Conservation (phyloP, 192 early-diverging fungal genomes). For the Coemansia sp. region DNA sequence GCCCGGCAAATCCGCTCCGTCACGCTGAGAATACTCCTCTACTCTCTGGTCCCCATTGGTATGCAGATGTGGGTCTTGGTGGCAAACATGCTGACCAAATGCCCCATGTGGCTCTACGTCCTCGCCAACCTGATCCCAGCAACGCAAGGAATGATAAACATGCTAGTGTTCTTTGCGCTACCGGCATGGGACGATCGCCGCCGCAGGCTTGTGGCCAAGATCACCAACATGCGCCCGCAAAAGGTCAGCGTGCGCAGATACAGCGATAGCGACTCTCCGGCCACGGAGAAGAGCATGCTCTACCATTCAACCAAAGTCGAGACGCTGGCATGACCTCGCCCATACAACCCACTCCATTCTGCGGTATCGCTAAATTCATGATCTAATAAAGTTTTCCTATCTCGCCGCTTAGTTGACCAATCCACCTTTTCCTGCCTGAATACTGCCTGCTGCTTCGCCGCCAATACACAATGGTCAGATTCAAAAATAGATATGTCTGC, state of each 20-base stretch:
- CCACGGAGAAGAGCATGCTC: too few species aligned
- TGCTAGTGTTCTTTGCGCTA: slow-evolving; percentile 16
- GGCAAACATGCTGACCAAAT: slow-evolving; percentile 20
- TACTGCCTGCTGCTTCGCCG: too few species aligned
- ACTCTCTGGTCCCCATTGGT: slow-evolving; percentile 21
- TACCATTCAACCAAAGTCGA: too few species aligned
- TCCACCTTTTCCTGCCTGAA: too few species aligned
- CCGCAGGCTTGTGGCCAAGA: neutral
- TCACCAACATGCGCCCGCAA: neutral
- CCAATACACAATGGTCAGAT: slow-evolving; percentile 45
- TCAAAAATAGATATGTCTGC: slow-evolving; percentile 45
- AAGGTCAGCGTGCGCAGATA: too few species aligned
- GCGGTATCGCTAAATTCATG: too few species aligned
- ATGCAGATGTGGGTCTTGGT: slow-evolving; percentile 37
- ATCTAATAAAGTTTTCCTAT: too few species aligned
- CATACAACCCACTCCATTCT: too few species aligned
- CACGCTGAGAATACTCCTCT: slow-evolving; percentile 10
- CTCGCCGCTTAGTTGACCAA: too few species aligned
- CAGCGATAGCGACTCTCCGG: too few species aligned
- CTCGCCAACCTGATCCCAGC: slow-evolving; percentile 39
- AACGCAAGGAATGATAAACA: slow-evolving; percentile 35
- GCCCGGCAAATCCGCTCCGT: slow-evolving; percentile 9
- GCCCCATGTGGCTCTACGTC: slow-evolving; percentile 42
- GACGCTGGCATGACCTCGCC: too few species aligned
- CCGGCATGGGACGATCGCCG: slow-evolving; percentile 20